phyloP scores from a whole-genome alignment of 192 early-diverging fungal genomes.

The Powellomyces hirtus region DNA sequence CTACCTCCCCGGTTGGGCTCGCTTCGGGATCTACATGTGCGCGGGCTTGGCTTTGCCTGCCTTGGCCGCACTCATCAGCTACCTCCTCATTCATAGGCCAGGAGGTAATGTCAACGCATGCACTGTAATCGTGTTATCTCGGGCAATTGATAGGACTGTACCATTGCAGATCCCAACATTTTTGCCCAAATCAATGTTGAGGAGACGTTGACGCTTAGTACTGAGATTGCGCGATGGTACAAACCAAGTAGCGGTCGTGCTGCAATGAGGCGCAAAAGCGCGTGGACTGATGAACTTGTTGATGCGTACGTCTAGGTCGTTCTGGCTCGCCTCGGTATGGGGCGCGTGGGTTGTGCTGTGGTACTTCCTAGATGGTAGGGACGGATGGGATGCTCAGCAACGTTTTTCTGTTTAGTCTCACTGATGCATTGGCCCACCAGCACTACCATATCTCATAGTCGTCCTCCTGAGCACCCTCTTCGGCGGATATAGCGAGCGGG shows the following conservation, averaged over 20 bases:
- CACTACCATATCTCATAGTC: conserved; percentile 20
- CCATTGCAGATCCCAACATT: conserved; percentile 18
- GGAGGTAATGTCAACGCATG: conserved; percentile 3
- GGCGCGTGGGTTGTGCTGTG: conserved; percentile 20
- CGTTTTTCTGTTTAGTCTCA: too few relatives aligned
- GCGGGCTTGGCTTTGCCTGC: conserved; percentile 9
- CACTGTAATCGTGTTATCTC: not conserved
- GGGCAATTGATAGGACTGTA: too few relatives aligned
- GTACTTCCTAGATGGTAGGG: conserved; percentile 27
- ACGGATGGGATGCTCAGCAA: too few relatives aligned
- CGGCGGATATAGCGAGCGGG: conserved; percentile 20
- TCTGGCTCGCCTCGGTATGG: conserved; percentile 8
- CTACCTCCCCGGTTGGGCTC: conserved; percentile 20
- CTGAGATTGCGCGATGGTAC: conserved; percentile 26
- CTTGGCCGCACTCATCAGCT: conserved; percentile 1
- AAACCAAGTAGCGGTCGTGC: too few relatives aligned
- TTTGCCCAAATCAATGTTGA: not conserved
- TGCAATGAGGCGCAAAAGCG: not conserved
- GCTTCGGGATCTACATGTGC: conserved; percentile 8
- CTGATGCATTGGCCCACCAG: not conserved
- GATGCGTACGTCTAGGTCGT: conserved; percentile 13
- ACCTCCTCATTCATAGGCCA: not conserved
- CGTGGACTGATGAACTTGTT: not conserved
- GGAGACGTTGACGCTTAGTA: conserved; percentile 14
- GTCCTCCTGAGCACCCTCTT: conserved; percentile 4